These are phyloP conservation scores for Blastobotrys serpentis DNA, from an alignment of 1,139 yeast genomes.

Conservation along the genomic window DNA sequence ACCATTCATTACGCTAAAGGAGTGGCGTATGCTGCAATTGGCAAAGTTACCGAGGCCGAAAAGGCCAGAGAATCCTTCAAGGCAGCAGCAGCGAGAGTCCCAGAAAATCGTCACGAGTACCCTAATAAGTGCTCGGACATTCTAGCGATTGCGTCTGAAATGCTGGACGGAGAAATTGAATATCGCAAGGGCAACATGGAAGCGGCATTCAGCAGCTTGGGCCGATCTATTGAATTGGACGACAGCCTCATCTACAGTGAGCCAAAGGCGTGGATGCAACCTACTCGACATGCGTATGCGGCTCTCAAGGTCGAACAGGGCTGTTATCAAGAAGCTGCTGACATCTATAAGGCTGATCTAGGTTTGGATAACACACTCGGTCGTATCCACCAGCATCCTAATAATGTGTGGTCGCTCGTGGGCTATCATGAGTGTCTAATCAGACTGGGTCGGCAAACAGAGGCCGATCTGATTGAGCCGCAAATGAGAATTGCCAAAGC, in stretches of 20 bases:
- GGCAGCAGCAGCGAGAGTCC: constrained; percentile 5
- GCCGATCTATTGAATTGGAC: constrained; percentile 10
- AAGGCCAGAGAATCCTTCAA: neutral
- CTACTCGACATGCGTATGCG: constrained; percentile 12
- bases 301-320: constrained; percentile 13
- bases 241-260: constrained; percentile 11
- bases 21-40: constrained; percentile 11
- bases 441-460: constrained; percentile 1
- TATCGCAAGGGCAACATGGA: constrained; percentile 11
- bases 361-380: constrained; percentile 5
- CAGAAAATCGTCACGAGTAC: constrained; percentile 6
- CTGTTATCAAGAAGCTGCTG: constrained; percentile 7
- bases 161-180: constrained; percentile 14
- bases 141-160: constrained; percentile 9
- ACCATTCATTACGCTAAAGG: constrained; percentile 11
- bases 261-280: constrained; percentile 16
- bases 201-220: constrained; percentile 5
- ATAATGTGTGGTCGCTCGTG: constrained; percentile 13
- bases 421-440: constrained; percentile 12
- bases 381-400: constrained; percentile 12
- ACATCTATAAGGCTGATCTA: constrained; percentile 10
- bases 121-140: constrained; percentile 6
- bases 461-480: constrained; percentile 3
- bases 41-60: constrained; percentile 9
- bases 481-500: neutral